Base-by-base conservation (phyloP, 164 flowering plant genomes). In the Euptelea pleiosperma region DNA sequence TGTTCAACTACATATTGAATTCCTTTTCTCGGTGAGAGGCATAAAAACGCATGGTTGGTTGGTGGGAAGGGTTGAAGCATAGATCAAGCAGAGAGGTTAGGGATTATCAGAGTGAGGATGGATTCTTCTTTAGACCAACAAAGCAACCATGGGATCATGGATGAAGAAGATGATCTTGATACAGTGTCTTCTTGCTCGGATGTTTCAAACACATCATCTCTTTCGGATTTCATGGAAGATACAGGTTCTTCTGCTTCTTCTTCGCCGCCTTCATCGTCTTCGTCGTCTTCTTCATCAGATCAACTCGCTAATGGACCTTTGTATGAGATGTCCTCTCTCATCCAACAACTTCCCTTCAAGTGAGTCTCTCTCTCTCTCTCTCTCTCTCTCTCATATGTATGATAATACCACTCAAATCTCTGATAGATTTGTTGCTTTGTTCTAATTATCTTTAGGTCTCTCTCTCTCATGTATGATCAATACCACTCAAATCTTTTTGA, bases 311-410 rank as follows among this genome's bases (percentile, higher is more conserved):
- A 62, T 30, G 95, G 91, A 7, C 91, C 95, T 75, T 64, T 82
- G 34, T 78, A 65, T 74, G 88, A 85, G 57, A 59, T 90, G 46
- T 75, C 92, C 1, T 84, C 77, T 26, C 86, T 90, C 71, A 77
- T 87, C 85, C 70, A 64, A 46, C 83, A 79, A 31, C 93, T 90
- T 40, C 97, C 97, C 21, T 70, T 85, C 66, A 85, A 84, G 92
- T 87, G 58, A 81, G 86, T 55, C 68, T 14, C 7, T 56, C 21
- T 57, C 31, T 21, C 3, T 15, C 33, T 12, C 54, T 57, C n/a
- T 28, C 60, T 52, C 44, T 47, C 28, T 16, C 35, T 55, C 24
- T 36, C 28, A n/a, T n/a, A n/a, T n/a, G n/a, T n/a, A n/a, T n/a
- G n/a, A n/a, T n/a, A n/a, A n/a, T n/a, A n/a, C n/a, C n/a, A n/a